Percentiles rank a stretch among this genome's conserved stretches.
These are phyloP conservation scores for Pseudonitzschia multiseries DNA, from an alignment of 108 stramenopile species.

Conservation along the genomic window DNA sequence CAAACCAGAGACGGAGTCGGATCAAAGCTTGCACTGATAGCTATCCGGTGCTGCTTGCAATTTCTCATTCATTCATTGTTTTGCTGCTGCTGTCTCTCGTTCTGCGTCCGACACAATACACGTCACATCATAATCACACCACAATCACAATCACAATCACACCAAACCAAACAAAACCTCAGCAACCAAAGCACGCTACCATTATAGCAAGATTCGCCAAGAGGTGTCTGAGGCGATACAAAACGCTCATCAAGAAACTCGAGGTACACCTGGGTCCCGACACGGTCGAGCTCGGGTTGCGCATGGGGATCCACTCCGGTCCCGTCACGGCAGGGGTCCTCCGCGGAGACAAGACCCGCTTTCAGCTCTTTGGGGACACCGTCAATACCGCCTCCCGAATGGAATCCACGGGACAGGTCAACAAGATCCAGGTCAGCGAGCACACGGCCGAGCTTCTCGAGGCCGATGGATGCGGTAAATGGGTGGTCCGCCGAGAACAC, in stretches of 20 bases:
- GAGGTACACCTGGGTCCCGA: constrained; percentile 39
- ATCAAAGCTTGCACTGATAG: too few species aligned
- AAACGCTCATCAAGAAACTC: constrained; percentile 5
- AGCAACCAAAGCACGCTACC: constrained; percentile 23
- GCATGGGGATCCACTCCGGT: constrained; percentile 62
- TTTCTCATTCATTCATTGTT: not conserved
- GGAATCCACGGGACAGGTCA: constrained; percentile 49
- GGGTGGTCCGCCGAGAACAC: constrained; percentile 43
- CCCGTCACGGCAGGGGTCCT: constrained; percentile 58
- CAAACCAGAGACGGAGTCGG: too few species aligned
- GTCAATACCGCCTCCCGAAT: constrained; percentile 59
- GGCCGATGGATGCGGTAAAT: constrained; percentile 23
- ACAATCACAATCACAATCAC: too few species aligned
- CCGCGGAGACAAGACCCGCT: constrained; percentile 56
- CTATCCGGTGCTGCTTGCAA: not conserved
- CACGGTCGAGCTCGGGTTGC: constrained; percentile 47
- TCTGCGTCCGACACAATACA: not conserved
- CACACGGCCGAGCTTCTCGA: constrained; percentile 46
- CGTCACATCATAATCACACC: too few species aligned
- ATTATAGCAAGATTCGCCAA: constrained; percentile 25
- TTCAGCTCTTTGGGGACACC: constrained; percentile 60
- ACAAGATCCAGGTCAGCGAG: constrained; percentile 54
- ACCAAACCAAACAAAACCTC: not conserved
- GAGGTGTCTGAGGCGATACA: constrained; percentile 11
- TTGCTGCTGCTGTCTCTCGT: not conserved